Percentiles rank a stretch among this genome's conserved stretches.
phyloP scores from a whole-genome alignment of 495 filamentous ascomycete species.

The Penicillium cinerascens region DNA sequence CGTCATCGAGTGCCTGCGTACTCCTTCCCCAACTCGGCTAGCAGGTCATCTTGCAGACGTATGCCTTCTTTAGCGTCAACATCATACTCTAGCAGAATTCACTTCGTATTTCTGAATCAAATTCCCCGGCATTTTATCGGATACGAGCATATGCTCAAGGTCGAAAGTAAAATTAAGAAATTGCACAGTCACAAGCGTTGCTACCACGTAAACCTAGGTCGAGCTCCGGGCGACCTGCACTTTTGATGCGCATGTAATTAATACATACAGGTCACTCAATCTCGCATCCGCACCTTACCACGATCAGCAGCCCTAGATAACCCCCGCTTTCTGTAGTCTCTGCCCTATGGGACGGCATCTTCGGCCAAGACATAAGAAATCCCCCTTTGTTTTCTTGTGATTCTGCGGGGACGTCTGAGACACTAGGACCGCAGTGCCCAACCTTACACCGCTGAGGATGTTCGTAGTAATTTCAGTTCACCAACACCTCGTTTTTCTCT shows the following conservation, averaged over 20 bases:
- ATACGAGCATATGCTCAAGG: background rate
- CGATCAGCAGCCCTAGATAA: slow-evolving; percentile 28
- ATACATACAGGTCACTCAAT: slow-evolving; percentile 21
- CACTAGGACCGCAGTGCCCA: background rate
- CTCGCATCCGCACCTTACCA: slow-evolving; percentile 28
- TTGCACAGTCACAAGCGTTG: slow-evolving; percentile 7
- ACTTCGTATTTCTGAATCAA: background rate
- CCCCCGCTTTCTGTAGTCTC: slow-evolving; percentile 17
- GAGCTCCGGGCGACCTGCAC: background rate
- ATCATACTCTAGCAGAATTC: background rate
- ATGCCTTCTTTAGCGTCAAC: slow-evolving; percentile 1
- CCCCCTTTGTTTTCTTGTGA: slow-evolving; percentile 5
- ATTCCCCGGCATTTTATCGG: background rate
- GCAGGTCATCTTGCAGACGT: slow-evolving; percentile 8
- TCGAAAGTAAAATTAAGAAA: background rate
- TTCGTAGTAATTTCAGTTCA: background rate
- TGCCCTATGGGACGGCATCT: slow-evolving; percentile 11
- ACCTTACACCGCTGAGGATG: slow-evolving; percentile 1
- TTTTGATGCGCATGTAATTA: slow-evolving; percentile 19
- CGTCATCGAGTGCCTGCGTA: slow-evolving; percentile 4
- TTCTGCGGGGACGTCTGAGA: slow-evolving; percentile 14
- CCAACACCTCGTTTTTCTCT: background rate
- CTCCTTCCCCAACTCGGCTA: slow-evolving; percentile 12
- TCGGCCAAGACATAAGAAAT: slow-evolving; percentile 7
- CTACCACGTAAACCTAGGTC: background rate